phyloP scores from a whole-genome alignment of 2,329 filamentous ascomycete species.

The Phialophora macrospora region DNA sequence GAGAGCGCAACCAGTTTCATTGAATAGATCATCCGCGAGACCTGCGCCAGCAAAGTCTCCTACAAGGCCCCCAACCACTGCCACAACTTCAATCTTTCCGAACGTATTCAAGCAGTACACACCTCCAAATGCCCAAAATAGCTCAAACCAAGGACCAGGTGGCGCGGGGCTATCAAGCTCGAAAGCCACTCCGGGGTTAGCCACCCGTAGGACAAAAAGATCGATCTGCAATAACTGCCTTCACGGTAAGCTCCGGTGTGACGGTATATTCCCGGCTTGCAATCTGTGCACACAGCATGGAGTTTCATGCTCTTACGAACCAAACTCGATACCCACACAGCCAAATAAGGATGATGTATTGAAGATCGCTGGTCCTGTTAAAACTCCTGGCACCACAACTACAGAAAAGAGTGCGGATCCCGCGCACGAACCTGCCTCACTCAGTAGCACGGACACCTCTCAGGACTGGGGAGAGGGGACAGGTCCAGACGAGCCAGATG shows the following conservation, averaged over 20 bases:
- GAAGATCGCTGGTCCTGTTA: not conserved
- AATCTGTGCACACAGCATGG: not conserved
- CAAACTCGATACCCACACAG: not conserved
- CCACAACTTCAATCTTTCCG: not conserved
- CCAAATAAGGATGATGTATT: not conserved
- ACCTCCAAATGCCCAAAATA: not conserved
- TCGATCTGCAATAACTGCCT: not conserved
- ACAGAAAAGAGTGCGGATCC: no score
- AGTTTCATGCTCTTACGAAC: not conserved
- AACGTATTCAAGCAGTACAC: slow-evolving; percentile 2
- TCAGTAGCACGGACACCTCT: not conserved
- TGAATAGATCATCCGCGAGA: no score
- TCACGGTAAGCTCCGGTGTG: not conserved
- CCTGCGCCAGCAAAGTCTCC: not conserved
- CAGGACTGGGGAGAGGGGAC: not conserved
- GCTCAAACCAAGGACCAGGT: no score
- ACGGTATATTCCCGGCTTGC: not conserved
- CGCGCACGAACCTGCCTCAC: not conserved
- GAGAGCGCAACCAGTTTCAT: not conserved
- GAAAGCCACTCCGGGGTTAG: not conserved
- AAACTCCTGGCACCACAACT: no score
- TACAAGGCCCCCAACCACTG: not conserved
- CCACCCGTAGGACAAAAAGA: not conserved
- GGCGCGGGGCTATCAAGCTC: not conserved
- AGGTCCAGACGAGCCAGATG: not conserved